These are phyloP conservation scores for Boeremia exigua DNA, from an alignment of 2,329 filamentous ascomycete genomes.

Conservation along the genomic window DNA sequence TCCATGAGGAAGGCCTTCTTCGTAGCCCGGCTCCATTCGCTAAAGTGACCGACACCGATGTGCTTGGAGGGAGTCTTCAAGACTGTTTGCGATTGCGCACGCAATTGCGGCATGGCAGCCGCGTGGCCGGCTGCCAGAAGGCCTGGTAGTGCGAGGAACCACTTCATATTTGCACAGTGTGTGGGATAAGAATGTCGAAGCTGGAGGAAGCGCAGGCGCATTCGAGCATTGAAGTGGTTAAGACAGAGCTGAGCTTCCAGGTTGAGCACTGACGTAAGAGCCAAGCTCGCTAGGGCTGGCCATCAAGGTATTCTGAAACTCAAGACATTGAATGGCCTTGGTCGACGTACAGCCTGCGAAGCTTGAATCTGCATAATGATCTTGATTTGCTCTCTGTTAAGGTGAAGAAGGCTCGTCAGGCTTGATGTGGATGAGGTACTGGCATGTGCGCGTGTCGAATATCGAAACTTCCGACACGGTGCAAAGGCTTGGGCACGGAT, in stretches of 20 bases:
- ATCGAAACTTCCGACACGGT: neutral
- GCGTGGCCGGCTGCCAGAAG: constrained; percentile 20
- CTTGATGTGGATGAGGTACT: neutral
- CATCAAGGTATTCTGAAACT: constrained; percentile 16
- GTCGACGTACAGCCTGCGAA: neutral
- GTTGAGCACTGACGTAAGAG: constrained; percentile 12
- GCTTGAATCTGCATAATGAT: neutral
- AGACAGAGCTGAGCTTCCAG: neutral
- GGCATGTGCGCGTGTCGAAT: neutral
- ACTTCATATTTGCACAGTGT: constrained; percentile 22
- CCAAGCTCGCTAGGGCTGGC: constrained; percentile 8
- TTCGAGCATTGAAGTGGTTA: neutral
- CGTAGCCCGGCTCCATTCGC: constrained; percentile 56
- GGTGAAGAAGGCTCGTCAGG: neutral
- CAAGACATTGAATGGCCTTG: neutral
- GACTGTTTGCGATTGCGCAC: constrained; percentile 25
- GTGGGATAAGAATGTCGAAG: constrained; percentile 6
- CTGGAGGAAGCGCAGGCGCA: constrained; percentile 5
- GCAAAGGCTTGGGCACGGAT: neutral
- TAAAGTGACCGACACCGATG: constrained; percentile 56
- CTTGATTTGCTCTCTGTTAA: neutral
- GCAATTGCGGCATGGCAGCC: constrained; percentile 25
- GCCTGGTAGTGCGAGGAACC: constrained; percentile 20
- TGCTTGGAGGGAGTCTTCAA: constrained; percentile 21
- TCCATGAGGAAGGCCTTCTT: constrained; percentile 56